Evolutionary conservation across 2,329 filamentous ascomycete genomes (phyloP), one percentile per base, ranked within the genome.

Genomic region (Xylaria sp.): DNA sequence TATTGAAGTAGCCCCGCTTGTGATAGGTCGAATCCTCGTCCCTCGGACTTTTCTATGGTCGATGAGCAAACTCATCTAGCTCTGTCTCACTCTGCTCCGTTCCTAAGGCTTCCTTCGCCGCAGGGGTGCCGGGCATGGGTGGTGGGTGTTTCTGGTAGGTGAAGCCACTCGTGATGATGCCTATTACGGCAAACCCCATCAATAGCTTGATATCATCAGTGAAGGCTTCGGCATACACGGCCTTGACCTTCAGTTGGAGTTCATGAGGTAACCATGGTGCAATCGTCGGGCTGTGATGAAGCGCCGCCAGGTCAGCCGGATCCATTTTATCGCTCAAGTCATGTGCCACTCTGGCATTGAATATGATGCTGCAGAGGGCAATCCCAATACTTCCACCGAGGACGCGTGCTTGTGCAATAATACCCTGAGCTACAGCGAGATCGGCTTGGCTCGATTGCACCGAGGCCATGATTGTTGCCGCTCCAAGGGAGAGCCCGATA

Each of bases 371-470:
- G 71, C 88, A 88, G 28, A 85, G 76, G 0, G 87, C 85, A 51
- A 90, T 81, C 0, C 88, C 88, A 33, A 90, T 81, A 44, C 86
- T 86, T 2, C 88, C 88, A 0, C 88, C 88, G 2, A 90, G 78
- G 0, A 90, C 85, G 15, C 88, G 83, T 1, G 86, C 83, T 76
- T 90, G 88, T 0, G 88, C 86, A 10, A 89, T 82, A 4, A 87
- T 84, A 0, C 88, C 88, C 71, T 90, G 87, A 0, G 86, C 87
- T 1, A 87, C 85, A 0, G 88, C 88, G 59, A 87, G 80, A 63
- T 88, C 84, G 65, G 80, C 80, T 7, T 79, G 77, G 20, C 82
- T 78, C 0, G 85, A 82, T 56, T 88, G 82, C 15, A 88, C 81
- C 54, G 85, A 85, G 2, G 86, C 87, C 73, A 89, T 84, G 66